These are phyloP conservation scores for Metschnikowia continentalis DNA, from an alignment of 805 yeast species.

Conservation along the genomic window DNA sequence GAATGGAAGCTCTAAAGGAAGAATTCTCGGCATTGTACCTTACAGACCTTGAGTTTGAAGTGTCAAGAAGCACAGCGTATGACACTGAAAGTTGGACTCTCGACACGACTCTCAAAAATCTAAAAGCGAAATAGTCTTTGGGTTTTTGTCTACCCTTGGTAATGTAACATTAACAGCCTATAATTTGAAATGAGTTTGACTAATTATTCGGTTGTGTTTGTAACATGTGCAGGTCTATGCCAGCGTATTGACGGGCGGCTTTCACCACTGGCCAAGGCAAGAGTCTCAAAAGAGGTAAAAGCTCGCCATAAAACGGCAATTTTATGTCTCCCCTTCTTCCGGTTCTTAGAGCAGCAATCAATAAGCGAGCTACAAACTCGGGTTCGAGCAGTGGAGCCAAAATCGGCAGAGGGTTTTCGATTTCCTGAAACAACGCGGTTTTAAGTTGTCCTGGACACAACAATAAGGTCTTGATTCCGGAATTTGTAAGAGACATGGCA, in stretches of 20 bases:
- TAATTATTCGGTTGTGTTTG: neutral
- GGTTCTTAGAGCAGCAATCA: conserved; percentile 51
- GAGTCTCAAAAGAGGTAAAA: conserved; percentile 67
- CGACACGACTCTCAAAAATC: conserved; percentile 9
- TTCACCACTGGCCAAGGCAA: conserved; percentile 68
- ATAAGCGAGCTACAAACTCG: conserved; percentile 52
- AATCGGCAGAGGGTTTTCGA: conserved; percentile 65
- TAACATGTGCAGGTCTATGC: conserved; percentile 50
- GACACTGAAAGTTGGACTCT: conserved; percentile 10
- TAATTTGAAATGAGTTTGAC: too few species aligned
- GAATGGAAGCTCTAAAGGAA: conserved; percentile 4
- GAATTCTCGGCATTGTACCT: conserved; percentile 4
- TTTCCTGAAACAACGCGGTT: conserved; percentile 70
- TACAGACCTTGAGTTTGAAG: conserved; percentile 7
- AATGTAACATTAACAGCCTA: too few species aligned
- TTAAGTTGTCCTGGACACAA: conserved; percentile 85
- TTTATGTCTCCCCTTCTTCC: conserved; percentile 69
- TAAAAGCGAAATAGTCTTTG: neutral
- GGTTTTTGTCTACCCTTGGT: neutral
- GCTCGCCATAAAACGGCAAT: conserved; percentile 71
- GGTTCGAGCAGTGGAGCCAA: conserved; percentile 85
- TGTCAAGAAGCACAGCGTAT: conserved; percentile 5
- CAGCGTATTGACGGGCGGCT: conserved; percentile 52
- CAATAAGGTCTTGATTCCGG: conserved; percentile 66
- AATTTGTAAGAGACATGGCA: conserved; percentile 45